Percentiles rank a stretch among this genome's conserved stretches.
Conservation (phyloP, 2,329 filamentous ascomycete species). For the Drechslera avenae region DNA sequence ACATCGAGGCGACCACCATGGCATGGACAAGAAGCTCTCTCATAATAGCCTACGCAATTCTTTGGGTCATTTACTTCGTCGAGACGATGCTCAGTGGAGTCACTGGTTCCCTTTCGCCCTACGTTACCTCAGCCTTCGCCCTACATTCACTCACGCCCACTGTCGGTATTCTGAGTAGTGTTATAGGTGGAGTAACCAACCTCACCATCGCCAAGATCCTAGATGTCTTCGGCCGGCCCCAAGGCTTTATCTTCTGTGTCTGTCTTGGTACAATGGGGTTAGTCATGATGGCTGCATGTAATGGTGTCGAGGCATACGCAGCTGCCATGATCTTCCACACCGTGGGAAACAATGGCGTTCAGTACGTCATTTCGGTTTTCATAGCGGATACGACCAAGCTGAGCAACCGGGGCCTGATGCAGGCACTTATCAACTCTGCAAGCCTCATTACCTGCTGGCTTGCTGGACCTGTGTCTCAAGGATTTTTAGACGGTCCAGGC, state of each 20-base stretch:
- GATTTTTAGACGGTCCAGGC: slow-evolving; percentile 53
- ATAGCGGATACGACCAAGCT: slow-evolving; percentile 71
- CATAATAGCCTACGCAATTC: slow-evolving; percentile 4
- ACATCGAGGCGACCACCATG: slow-evolving; percentile 10
- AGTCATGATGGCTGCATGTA: slow-evolving; percentile 69
- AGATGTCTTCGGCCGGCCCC: slow-evolving; percentile 47
- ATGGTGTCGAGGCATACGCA: slow-evolving; percentile 63
- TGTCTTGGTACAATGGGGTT: slow-evolving; percentile 42
- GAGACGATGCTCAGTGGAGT: slow-evolving; percentile 51
- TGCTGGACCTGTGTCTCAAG: slow-evolving; percentile 21
- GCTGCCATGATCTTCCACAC: slow-evolving; percentile 69
- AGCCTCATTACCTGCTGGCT: slow-evolving; percentile 30
- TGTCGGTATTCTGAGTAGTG: slow-evolving; percentile 36
- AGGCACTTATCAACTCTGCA: slow-evolving; percentile 50
- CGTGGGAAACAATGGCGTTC: slow-evolving; percentile 63
- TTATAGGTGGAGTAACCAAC: slow-evolving; percentile 44
- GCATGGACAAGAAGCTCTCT: slow-evolving; percentile 11
- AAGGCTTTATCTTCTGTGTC: slow-evolving; percentile 40
- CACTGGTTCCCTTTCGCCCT: slow-evolving; percentile 43
- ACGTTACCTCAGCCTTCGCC: slow-evolving; percentile 47
- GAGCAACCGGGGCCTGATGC: slow-evolving; percentile 66
- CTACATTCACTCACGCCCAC: slow-evolving; percentile 42
- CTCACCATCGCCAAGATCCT: slow-evolving; percentile 48
- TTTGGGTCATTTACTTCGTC: slow-evolving; percentile 46
- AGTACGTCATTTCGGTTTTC: slow-evolving; percentile 57